Evolutionary conservation across 139 green algal genomes (phyloP).

Genomic region (Chlamydomonas eustigma): DNA sequence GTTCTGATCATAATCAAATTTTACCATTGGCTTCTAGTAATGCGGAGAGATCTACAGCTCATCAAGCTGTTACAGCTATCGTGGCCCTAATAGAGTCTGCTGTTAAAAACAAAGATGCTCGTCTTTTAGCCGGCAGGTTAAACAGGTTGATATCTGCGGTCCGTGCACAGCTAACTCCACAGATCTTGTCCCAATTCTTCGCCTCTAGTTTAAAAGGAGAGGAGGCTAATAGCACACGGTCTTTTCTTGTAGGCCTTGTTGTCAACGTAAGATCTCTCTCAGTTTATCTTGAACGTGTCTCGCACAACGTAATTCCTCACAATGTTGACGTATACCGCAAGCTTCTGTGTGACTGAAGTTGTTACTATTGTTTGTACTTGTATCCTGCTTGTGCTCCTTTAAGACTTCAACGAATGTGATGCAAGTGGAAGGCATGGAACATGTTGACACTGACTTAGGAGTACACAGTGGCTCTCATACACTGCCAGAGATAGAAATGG

Average conservation of each 20-base stretch:
- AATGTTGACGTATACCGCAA: neutral
- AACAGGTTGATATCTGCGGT: conserved; percentile 48
- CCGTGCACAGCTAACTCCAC: conserved; percentile 49
- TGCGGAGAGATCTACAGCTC: no score
- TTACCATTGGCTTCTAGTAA: no score
- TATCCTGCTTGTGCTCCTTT: no score
- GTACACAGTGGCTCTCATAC: conserved; percentile 10
- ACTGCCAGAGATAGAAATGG: conserved; percentile 83
- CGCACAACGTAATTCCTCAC: neutral
- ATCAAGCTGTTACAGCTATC: no score
- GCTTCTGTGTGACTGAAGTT: neutral
- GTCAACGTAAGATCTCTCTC: conserved; percentile 47
- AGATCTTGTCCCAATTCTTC: conserved; percentile 55
- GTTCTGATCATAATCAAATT: no score
- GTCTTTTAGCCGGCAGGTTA: conserved; percentile 54
- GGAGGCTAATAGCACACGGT: conserved; percentile 12
- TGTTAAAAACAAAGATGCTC: conserved; percentile 80
- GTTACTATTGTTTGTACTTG: no score
- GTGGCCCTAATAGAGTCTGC: conserved; percentile 63
- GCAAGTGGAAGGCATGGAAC: neutral
- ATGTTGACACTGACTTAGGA: conserved; percentile 37
- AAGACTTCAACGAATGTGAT: no score
- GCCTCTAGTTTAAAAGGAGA: conserved; percentile 34
- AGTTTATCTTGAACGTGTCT: neutral
- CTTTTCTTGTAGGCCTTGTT: conserved; percentile 35